Base-by-base conservation (phyloP, 805 yeast species). In the Blastobotrys chiropterorum region DNA sequence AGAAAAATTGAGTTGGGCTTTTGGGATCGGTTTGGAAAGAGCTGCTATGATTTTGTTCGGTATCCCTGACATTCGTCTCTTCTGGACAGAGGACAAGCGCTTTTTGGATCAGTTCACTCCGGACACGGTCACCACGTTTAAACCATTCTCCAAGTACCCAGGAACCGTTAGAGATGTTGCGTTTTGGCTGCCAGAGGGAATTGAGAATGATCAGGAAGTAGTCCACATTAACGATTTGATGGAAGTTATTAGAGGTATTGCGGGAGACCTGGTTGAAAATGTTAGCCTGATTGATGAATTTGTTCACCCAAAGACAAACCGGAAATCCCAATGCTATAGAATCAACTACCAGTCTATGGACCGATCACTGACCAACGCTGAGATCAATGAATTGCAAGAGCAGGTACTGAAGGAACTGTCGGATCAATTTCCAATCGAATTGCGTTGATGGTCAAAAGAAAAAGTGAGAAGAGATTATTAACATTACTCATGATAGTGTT, bases 311-410 rank as follows among this genome's bases (percentile, higher is more conserved):
- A 88, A 88, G 63, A 83, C 90, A 0, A 83, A 83, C 1, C 79
- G 76, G 59, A 79, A 72, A 57, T 85, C 95, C 6, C 85, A 86
- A 61, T 90, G 97, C 71, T 94, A 88, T 75, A 75, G 99, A 59
- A 79, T 94, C 53, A 85, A 85, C 64, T 94, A 89, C 70, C 98
- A 94, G 71, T 86, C 96, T 1, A 90, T 94, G 97, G 97, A 92
- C 61, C 80, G 97, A 62, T 85, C 86, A 53, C 73, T 94, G 59
- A 88, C 95, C 21, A 89, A 86, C 64, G 84, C 79, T 1, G 98
- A 94, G 66, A 78, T 94, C 50, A 92, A 92, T 63, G 73, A 62
- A 1, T 71, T 89, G 46, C 96, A 94, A 64, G 77, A 78, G 1
- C 66, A 71, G 40, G 86, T 92, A 21, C 81, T 87, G 56, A 59